phyloP scores from a whole-genome alignment of 164 flowering plant species.

The Stephania japonica region DNA sequence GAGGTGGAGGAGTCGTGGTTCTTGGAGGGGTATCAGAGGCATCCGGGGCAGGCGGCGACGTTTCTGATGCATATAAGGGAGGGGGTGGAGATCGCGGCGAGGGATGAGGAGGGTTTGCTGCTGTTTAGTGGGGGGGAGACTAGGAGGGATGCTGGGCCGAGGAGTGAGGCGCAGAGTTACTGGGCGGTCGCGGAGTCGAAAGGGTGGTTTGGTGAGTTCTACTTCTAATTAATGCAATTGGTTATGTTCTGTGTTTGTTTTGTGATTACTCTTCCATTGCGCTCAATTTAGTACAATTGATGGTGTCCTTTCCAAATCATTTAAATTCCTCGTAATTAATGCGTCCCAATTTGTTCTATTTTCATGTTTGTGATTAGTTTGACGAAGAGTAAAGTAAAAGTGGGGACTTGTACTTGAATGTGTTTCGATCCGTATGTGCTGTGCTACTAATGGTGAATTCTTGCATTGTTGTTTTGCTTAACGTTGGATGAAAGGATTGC shows the following conservation, averaged over 20 bases:
- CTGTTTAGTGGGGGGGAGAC: slow-evolving; percentile 99
- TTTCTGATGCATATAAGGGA: slow-evolving; percentile 71
- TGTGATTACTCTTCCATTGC: too few species aligned
- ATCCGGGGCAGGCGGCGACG: slow-evolving; percentile 86
- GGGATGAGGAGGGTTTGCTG: slow-evolving; percentile 70
- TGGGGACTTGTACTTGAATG: too few species aligned
- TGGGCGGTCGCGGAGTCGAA: slow-evolving; percentile 91
- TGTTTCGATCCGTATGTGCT: too few species aligned
- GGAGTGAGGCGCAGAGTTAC: slow-evolving; percentile 99
- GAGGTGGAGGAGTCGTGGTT: slow-evolving; percentile 90
- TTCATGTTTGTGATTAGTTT: too few species aligned
- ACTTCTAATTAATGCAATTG: not conserved
- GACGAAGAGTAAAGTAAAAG: too few species aligned
- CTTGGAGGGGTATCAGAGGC: slow-evolving; percentile 86
- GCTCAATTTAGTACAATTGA: too few species aligned
- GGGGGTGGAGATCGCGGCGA: slow-evolving; percentile 68
- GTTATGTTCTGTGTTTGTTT: not conserved
- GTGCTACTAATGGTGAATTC: too few species aligned
- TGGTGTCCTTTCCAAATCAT: too few species aligned
- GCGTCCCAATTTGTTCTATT: too few species aligned
- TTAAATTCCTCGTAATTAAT: too few species aligned
- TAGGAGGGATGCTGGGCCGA: slow-evolving; percentile 90
- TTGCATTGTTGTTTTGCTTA: too few species aligned
- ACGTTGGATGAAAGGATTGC: too few species aligned
- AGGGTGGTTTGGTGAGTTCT: slow-evolving; percentile 92